Evolutionary conservation across 345 rosid genomes (phyloP), one percentile per base, ranked within the genome.

Genomic region (Pistacia atlantica): DNA sequence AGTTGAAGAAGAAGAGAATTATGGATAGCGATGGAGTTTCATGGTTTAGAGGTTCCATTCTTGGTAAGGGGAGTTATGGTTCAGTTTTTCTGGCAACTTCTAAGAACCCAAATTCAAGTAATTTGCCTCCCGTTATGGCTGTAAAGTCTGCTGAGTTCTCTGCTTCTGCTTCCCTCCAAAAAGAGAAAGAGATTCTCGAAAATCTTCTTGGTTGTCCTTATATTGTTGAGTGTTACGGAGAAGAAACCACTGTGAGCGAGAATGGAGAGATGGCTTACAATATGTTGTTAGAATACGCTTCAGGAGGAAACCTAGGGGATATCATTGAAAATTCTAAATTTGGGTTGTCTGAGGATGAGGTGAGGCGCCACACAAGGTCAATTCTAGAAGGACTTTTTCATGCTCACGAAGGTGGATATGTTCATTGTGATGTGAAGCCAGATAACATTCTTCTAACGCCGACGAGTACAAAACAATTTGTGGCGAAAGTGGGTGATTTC

Each of bases 371-470:
- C 65, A 79, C 88, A 0, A 73, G 79, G 37, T 77, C 51, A 64
- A 35, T 88, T 65, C 87, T 88, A 4, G 73, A 78, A n/a, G 91
- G 88, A 2, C 54, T 88, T 51, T 11, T 46, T 31, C 64, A 77
- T 25, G 65, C 84, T 55, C 92, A 87, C 20, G 58, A 59, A 1
- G 49, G 13, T 18, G 84, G 85, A 3, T 87, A 77, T 22, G 81
- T 83, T 5, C 88, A 83, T 37, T 85, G 85, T 31, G 88, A 83
- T 74, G 59, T 87, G 51, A 85, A 87, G 69, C 90, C 87, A 1
- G 81, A 76, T 4, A 85, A 83, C 65, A 60, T 87, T 5, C 73
- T 85, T 1, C 81, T 86, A 20, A 70, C 74, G 42, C 54, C 75
- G 3, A 62, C 0, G 4, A 18, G 46, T n/a, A 52, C 17, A 17